Base-by-base conservation (phyloP, 2,329 filamentous ascomycete species). In the Colletotrichum karsti region DNA sequence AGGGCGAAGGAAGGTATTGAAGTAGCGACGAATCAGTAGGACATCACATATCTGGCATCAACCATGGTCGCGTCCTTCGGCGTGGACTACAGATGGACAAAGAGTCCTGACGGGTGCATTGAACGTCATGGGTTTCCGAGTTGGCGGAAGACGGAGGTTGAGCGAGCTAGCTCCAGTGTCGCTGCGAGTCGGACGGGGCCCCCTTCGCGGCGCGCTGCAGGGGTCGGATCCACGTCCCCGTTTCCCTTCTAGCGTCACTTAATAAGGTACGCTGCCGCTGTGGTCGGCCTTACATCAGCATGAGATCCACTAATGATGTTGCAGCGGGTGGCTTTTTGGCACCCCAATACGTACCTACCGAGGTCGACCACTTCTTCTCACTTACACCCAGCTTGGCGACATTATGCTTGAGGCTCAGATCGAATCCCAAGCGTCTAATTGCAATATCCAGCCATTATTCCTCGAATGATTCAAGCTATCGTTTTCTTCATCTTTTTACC, bases 111-210 rank as follows among this genome's bases (percentile, higher is more conserved):
- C n/a, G 41, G 42, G 54, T 63, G 57, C 46, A 63, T 67, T 57
- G 57, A 60, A 63, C 63, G 63, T 69, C 63, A 69, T 69, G 63
- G 67, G 63, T 37, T 67, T 66, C 53, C 60, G 26, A 54, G 33
- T 66, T 67, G 62, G 55, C 64, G 64, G 64, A 59, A 63, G 30
- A 67, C 50, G 41, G 60, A 65, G 54, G 65, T 68, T 64, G 53
- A 67, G 63, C 51, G 53, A 67, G 65, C 53, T 65, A 68, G 60
- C 65, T 68, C 46, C 60, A 68, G 46, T 33, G 39, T 67, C 24
- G 60, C 60, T 67, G 24, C 64, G 64, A 67, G 51, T 67, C 64
- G 59, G 53, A 63, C 53, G 60, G 64, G 58, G 60, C 20, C 46
- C 53, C 64, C 41, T 56, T 67, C 44, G 59, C 58, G 22, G 61